phyloP scores from a whole-genome alignment of 1,284 basidiomycete genomes.

The Sporisorium exsertum region DNA sequence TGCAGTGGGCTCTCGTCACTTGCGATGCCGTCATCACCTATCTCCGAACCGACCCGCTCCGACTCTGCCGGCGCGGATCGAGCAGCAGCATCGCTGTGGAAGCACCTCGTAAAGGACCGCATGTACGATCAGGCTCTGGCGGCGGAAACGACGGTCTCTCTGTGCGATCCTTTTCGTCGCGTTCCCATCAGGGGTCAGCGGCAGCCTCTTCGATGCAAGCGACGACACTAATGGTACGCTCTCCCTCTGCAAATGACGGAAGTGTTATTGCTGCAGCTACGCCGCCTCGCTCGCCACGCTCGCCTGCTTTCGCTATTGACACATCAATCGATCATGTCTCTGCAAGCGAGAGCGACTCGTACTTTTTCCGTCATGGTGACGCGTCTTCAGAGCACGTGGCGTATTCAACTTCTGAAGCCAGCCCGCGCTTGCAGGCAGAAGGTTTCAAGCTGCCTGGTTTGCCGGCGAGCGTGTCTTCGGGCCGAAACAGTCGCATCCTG shows the following conservation, averaged over 20 bases:
- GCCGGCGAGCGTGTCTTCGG: slow-evolving; percentile 34
- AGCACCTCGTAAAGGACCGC: slow-evolving; percentile 2
- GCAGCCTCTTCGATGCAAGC: slow-evolving; percentile 20
- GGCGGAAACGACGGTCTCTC: slow-evolving; percentile 11
- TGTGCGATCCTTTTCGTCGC: slow-evolving; percentile 24
- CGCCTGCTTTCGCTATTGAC: slow-evolving; percentile 4
- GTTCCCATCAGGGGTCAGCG: slow-evolving; percentile 20
- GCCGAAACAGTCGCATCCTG: slow-evolving; percentile 32
- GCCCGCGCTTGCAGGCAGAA: slow-evolving; percentile 21
- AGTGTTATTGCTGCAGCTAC: not conserved
- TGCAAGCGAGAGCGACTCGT: slow-evolving; percentile 24
- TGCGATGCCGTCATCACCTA: slow-evolving; percentile 45
- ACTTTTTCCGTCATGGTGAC: slow-evolving; percentile 22
- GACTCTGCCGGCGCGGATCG: slow-evolving; percentile 23
- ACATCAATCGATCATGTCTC: slow-evolving; percentile 3
- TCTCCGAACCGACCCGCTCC: slow-evolving; percentile 39
- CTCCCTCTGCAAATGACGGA: slow-evolving; percentile 14
- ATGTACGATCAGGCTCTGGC: slow-evolving; percentile 8
- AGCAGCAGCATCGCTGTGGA: slow-evolving; percentile 15
- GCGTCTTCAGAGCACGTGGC: slow-evolving; percentile 17
- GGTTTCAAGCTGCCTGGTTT: slow-evolving; percentile 38
- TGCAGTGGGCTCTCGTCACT: slow-evolving; percentile 45
- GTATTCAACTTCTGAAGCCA: slow-evolving; percentile 15
- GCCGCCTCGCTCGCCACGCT: slow-evolving; percentile 23
- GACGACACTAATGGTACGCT: slow-evolving; percentile 10